Evolutionary conservation across 352 stramenopile genomes (phyloP).

Genomic region (Phytophthora sp.): DNA sequence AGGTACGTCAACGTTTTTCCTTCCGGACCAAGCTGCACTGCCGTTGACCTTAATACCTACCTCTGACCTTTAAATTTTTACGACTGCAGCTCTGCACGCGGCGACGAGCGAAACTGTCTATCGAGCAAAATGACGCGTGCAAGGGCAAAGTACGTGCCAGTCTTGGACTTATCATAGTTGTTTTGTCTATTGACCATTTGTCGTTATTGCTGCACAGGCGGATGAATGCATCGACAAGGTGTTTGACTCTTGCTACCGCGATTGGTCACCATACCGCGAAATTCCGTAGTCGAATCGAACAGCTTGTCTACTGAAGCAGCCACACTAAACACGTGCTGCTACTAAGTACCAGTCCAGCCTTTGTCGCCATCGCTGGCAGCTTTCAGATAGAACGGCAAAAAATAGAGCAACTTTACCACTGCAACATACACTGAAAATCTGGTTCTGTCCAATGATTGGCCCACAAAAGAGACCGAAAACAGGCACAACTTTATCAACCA

Average conservation of each 20-base stretch:
- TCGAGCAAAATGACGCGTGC: conserved; percentile 78
- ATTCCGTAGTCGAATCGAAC: conserved; percentile 56
- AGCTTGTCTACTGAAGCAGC: not conserved
- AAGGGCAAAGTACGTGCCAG: conserved; percentile 62
- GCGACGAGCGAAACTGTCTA: conserved; percentile 85
- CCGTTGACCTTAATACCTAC: conserved; percentile 3
- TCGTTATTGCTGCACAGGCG: conserved; percentile 48
- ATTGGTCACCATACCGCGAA: conserved; percentile 82
- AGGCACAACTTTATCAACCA: conserved; percentile 4
- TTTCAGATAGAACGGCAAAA: conserved; percentile 10
- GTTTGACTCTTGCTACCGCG: conserved; percentile 86
- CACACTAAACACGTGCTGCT: not conserved
- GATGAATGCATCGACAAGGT: conserved; percentile 88
- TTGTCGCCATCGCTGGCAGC: conserved; percentile 4
- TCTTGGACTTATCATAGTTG: not conserved
- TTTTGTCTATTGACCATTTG: not conserved
- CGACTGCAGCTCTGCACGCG: conserved; percentile 81
- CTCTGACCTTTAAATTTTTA: too few species aligned
- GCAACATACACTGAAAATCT: not conserved
- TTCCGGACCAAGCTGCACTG: not conserved
- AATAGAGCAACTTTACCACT: conserved; percentile 20
- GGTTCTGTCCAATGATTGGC: conserved; percentile 24
- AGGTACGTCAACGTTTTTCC: conserved; percentile 45
- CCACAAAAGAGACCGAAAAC: conserved; percentile 22
- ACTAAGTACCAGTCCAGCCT: conserved; percentile 1